Percentiles rank a stretch among this genome's conserved stretches.
phyloP scores from a whole-genome alignment of 2,329 filamentous ascomycete species.

The Aspergillus fumigatus region DNA sequence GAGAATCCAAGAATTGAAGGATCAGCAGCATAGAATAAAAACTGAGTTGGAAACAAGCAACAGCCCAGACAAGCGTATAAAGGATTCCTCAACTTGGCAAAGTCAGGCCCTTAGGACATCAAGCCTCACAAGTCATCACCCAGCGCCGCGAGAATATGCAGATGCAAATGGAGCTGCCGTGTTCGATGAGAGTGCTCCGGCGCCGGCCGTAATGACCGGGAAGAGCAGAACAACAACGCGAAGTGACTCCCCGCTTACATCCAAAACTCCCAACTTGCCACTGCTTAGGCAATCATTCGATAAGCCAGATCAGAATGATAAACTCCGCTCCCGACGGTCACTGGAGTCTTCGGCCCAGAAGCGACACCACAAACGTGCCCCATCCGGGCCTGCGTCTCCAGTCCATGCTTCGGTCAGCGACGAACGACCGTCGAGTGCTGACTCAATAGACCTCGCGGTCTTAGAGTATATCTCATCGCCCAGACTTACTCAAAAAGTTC shows the following conservation, averaged over 20 bases:
- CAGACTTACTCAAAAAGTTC: slow-evolving; percentile 80
- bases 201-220: slow-evolving; percentile 63
- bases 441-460: slow-evolving; percentile 86
- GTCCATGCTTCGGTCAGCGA: slow-evolving; percentile 51
- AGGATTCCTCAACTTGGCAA: slow-evolving; percentile 9
- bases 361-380: slow-evolving; percentile 34
- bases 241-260: slow-evolving; percentile 23
- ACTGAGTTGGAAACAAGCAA: slow-evolving; percentile 42
- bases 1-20: slow-evolving; percentile 54
- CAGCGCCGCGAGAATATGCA: slow-evolving; percentile 10
- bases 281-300: slow-evolving; percentile 27
- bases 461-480: slow-evolving; percentile 78
- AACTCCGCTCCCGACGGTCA: slow-evolving; percentile 22
- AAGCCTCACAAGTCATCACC: slow-evolving; percentile 8
- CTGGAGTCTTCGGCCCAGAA: slow-evolving; percentile 25
- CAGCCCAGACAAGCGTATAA: slow-evolving; percentile 23
- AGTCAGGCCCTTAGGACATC: slow-evolving; percentile 13
- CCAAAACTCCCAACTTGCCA: slow-evolving; percentile 24
- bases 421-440: slow-evolving; percentile 70
- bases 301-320: slow-evolving; percentile 25
- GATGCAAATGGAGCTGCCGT: slow-evolving; percentile 2
- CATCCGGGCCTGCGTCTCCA: slow-evolving; percentile 35
- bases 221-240: slow-evolving; percentile 36
- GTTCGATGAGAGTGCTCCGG: slow-evolving; percentile 62
- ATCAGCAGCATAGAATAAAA: slow-evolving; percentile 53